Percentiles rank a stretch among this genome's conserved stretches.
Conservation (phyloP, 2,329 filamentous ascomycete genomes). For the Magnaporthiopsis poae region DNA sequence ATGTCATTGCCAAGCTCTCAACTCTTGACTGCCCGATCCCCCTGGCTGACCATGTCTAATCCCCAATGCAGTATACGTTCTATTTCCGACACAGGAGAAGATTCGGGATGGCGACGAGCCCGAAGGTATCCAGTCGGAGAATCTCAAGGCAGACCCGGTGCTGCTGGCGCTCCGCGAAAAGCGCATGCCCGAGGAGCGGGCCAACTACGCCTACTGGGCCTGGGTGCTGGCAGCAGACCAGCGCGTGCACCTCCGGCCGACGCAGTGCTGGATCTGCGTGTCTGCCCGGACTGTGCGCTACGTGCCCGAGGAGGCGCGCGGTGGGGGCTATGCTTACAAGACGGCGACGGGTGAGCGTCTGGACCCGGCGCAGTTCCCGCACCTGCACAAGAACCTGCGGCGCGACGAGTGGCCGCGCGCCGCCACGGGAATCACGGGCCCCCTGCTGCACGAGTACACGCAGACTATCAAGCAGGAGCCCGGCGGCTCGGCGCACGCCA, state of each 20-base stretch:
- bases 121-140: conserved; percentile 32
- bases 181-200: conserved; percentile 46
- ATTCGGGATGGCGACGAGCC: conserved; percentile 36
- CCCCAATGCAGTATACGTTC: conserved; percentile 42
- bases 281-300: conserved; percentile 40
- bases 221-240: conserved; percentile 45
- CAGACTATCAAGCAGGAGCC: conserved; percentile 44
- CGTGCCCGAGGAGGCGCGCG: conserved; percentile 35
- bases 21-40: neutral
- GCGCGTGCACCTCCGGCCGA: conserved; percentile 44
- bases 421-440: conserved; percentile 34
- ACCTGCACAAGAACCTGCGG: conserved; percentile 45
- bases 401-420: conserved; percentile 37
- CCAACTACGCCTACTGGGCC: conserved; percentile 53
- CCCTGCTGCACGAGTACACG: conserved; percentile 50
- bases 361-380: conserved; percentile 42
- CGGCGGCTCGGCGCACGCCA: conserved; percentile 44
- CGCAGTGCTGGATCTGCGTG: conserved; percentile 50
- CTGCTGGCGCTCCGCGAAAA: conserved; percentile 50
- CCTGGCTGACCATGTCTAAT: neutral
- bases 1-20: neutral
- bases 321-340: conserved; percentile 27
- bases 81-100: conserved; percentile 47
- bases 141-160: conserved; percentile 57
- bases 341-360: conserved; percentile 30